Percentiles rank a stretch among this genome's conserved stretches.
Conservation (phyloP, 2,329 filamentous ascomycete species). For the Cryphonectria nitschkei region DNA sequence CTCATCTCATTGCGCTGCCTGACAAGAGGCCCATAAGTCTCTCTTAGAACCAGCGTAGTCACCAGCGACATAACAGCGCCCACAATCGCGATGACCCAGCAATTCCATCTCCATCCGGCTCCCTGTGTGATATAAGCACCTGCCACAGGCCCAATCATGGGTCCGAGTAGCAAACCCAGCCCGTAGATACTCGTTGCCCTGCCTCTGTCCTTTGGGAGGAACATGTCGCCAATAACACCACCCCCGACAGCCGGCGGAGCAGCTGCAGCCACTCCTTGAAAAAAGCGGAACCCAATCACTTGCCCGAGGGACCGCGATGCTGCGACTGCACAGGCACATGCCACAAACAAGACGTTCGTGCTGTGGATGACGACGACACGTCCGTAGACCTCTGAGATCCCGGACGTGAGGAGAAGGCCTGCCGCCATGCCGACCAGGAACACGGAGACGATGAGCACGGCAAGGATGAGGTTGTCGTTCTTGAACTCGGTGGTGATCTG, state of each 20-base stretch:
- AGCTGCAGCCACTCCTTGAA: neutral
- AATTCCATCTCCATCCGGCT: neutral
- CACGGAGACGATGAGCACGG: neutral
- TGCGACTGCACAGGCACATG: neutral
- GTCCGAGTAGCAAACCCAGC: neutral
- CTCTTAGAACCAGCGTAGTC: neutral
- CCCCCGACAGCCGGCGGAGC: neutral
- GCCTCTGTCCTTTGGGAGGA: neutral
- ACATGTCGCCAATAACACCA: neutral
- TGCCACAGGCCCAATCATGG: neutral
- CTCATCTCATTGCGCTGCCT: neutral
- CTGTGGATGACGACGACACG: neutral
- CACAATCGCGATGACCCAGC: neutral
- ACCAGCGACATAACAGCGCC: neutral
- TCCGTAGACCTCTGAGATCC: neutral
- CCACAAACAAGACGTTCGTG: neutral
- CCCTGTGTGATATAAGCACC: neutral
- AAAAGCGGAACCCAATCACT: neutral
- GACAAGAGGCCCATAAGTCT: neutral
- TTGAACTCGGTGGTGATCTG: constrained; percentile 11
- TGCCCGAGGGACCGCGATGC: neutral
- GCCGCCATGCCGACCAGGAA: neutral
- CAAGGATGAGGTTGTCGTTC: neutral
- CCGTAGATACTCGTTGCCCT: neutral
- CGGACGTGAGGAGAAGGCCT: neutral